Evolutionary conservation across 176 grass and related monocot genomes (phyloP).

Genomic region (Cenchrus purpureus): DNA sequence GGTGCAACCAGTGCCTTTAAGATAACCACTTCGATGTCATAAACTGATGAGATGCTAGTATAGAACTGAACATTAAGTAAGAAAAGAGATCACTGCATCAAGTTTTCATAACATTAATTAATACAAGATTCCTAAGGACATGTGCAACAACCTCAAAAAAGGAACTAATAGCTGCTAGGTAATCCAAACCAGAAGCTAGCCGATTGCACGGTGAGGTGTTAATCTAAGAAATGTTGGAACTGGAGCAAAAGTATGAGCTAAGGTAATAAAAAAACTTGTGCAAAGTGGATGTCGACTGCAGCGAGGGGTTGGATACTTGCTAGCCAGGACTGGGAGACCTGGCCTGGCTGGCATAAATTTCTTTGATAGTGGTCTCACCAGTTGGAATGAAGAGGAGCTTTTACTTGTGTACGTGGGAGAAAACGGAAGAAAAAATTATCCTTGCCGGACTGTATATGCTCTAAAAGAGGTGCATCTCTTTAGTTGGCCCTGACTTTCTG

Average conservation of each 20-base stretch:
- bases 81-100: background rate
- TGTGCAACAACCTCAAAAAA: background rate
- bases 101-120: background rate
- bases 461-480: background rate
- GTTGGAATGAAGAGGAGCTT: background rate
- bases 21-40: background rate
- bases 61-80: slow-evolving; percentile 16
- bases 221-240: background rate
- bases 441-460: no score
- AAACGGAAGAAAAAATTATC: no score
- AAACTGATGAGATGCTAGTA: slow-evolving; percentile 1
- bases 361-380: background rate
- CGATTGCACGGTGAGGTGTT: background rate
- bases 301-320: background rate
- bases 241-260: background rate
- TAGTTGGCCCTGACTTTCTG: background rate
- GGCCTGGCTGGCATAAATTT: background rate
- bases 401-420: background rate
- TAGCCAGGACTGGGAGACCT: background rate
- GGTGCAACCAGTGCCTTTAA: background rate
- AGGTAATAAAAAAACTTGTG: background rate
- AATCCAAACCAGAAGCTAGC: background rate
- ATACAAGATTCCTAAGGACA: background rate
- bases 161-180: background rate
- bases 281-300: background rate